A percentile compares a stretch with the other conserved stretches of the same genome.
Conservation (phyloP, 2,329 filamentous ascomycete species). For the Fusarium odoratissimum region DNA sequence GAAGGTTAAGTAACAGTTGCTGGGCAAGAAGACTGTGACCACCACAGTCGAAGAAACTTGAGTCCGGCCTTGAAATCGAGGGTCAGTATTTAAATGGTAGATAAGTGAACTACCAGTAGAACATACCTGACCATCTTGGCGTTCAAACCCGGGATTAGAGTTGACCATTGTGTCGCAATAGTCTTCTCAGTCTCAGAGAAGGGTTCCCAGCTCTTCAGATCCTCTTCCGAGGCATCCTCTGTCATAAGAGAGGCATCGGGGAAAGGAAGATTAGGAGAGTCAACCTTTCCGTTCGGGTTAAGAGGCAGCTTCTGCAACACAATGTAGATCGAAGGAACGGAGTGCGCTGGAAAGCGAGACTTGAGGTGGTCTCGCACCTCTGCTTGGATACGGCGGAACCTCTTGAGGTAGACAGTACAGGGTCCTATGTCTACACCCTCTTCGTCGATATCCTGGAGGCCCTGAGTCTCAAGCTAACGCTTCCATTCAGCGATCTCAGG, state of each 20-base stretch:
- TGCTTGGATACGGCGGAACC: constrained; percentile 59
- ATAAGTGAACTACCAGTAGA: background rate
- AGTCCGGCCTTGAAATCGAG: background rate
- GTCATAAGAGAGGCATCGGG: constrained; percentile 68
- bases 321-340: constrained; percentile 49
- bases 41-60: constrained; percentile 54
- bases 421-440: constrained; percentile 61
- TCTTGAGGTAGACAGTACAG: constrained; percentile 55
- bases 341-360: constrained; percentile 46
- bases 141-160: constrained; percentile 72
- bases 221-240: constrained; percentile 51
- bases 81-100: background rate
- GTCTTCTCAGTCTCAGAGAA: constrained; percentile 54
- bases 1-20: constrained; percentile 75
- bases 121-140: constrained; percentile 59
- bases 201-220: constrained; percentile 64
- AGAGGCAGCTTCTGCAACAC: constrained; percentile 65
- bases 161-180: constrained; percentile 73
- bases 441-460: constrained; percentile 66
- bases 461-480: constrained; percentile 68
- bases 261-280: constrained; percentile 82
- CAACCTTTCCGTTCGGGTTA: constrained; percentile 83
- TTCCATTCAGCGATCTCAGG: constrained; percentile 76
- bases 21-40: constrained; percentile 68
- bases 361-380: constrained; percentile 52